Evolutionary conservation across 768 basidiomycete genomes (phyloP).

Genomic region (Cystobasidiopsis lactophilus): DNA sequence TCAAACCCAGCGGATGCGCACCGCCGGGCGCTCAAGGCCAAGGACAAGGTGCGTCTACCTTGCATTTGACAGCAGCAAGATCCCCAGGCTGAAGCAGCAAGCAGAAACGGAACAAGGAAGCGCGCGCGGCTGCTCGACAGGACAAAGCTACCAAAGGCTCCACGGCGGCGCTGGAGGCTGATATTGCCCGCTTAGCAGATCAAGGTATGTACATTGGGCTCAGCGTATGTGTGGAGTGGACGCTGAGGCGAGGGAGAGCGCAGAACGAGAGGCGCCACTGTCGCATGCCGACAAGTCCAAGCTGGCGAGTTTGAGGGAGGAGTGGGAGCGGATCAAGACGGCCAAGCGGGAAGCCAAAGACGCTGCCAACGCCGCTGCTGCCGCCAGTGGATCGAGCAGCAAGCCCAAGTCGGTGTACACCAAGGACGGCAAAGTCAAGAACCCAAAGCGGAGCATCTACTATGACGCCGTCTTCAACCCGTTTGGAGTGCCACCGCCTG

Average conservation of each 20-base stretch:
- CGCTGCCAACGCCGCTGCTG: conserved; percentile 27
- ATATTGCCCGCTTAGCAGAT: conserved; percentile 31
- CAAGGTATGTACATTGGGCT: conserved; percentile 14
- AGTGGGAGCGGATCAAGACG: conserved; percentile 55
- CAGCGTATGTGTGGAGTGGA: too few species aligned
- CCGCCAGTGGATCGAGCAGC: background rate
- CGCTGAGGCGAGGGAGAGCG: too few species aligned
- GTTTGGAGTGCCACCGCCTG: conserved; percentile 45
- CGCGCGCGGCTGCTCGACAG: conserved; percentile 56
- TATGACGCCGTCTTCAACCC: conserved; percentile 87
- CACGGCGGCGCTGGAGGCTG: conserved; percentile 44
- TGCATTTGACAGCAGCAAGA: too few species aligned
- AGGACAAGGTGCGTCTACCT: too few species aligned
- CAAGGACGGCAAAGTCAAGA: conserved; percentile 28
- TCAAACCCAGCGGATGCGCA: conserved; percentile 85
- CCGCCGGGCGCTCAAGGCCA: conserved; percentile 83
- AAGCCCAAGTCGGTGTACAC: conserved; percentile 10
- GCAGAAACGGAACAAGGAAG: conserved; percentile 92
- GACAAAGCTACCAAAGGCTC: background rate
- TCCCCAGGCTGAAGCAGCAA: too few species aligned
- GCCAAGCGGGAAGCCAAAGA: conserved; percentile 41
- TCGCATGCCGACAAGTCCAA: conserved; percentile 38
- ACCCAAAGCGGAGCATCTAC: conserved; percentile 43
- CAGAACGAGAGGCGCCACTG: conserved; percentile 15
- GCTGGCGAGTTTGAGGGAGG: conserved; percentile 46